Conservation (phyloP, 371 early-diverging fungal species). For the Mortierella sp. region DNA sequence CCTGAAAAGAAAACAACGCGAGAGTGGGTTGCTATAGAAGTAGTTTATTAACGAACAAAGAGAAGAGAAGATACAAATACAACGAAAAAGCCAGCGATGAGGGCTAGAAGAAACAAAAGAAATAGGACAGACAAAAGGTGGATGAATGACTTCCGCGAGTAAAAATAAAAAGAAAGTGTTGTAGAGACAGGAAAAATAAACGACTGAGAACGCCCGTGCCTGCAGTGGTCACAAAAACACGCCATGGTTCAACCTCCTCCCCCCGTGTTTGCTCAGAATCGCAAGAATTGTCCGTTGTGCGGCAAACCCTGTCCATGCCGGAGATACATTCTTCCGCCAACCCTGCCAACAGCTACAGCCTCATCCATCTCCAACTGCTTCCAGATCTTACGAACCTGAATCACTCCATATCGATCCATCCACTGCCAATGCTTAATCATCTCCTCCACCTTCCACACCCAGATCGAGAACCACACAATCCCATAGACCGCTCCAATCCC, state of each 20-base stretch:
- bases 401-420: constrained; percentile 59
- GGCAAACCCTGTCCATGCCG: constrained; percentile 34
- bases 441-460: constrained; percentile 60
- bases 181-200: not conserved
- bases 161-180: not conserved
- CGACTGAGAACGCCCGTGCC: not conserved
- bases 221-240: not conserved
- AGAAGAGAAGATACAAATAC: not conserved
- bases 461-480: constrained; percentile 58
- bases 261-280: constrained; percentile 13
- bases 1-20: not conserved
- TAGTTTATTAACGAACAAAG: not conserved
- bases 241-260: no score
- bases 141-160: not conserved
- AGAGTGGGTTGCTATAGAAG: not conserved
- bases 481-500: constrained; percentile 60
- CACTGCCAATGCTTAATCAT: constrained; percentile 60
- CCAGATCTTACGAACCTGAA: constrained; percentile 58
- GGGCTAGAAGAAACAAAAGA: not conserved
- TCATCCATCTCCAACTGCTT: constrained; percentile 56
- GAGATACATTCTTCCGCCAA: constrained; percentile 48
- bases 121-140: not conserved
- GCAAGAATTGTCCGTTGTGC: constrained; percentile 24
- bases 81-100: not conserved
- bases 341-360: constrained; percentile 32